Percentiles rank a stretch among this genome's conserved stretches.
These are phyloP conservation scores for Zygosaccharomyces sapae DNA, from an alignment of 1,139 yeast species.

Conservation along the genomic window DNA sequence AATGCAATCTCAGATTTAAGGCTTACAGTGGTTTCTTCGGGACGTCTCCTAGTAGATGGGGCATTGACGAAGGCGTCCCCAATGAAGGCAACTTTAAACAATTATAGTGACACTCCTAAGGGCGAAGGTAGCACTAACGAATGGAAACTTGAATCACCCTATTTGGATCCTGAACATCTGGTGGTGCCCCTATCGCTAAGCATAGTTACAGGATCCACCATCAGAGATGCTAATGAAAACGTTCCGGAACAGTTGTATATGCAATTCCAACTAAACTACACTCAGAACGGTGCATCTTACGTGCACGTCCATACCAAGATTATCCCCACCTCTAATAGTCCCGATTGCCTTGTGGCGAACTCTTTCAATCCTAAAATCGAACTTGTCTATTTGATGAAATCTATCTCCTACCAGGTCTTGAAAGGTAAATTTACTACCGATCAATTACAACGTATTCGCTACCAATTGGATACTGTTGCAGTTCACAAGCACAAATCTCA, in stretches of 20 bases:
- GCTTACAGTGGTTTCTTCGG: conserved; percentile 6
- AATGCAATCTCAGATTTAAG: conserved; percentile 8
- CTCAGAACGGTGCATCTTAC: conserved; percentile 2
- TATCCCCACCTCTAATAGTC: conserved; percentile 12
- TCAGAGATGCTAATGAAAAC: conserved; percentile 11
- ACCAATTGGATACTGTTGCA: conserved; percentile 11
- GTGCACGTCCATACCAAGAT: conserved; percentile 11
- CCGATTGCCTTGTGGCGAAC: conserved; percentile 1
- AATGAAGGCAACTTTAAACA: background rate
- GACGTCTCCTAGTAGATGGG: conserved; percentile 15
- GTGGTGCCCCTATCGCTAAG: conserved; percentile 13
- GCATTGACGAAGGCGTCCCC: conserved; percentile 6
- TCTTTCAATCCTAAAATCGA: conserved; percentile 10
- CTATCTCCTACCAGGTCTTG: conserved; percentile 11
- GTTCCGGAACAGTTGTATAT: conserved; percentile 12
- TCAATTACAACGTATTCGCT: conserved; percentile 9
- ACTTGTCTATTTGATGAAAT: conserved; percentile 15
- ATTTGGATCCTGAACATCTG: conserved; percentile 5
- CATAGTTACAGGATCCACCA: conserved; percentile 12
- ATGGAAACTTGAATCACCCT: conserved; percentile 9
- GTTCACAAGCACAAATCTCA: conserved; percentile 5
- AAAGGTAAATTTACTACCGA: conserved; percentile 5
- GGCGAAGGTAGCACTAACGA: conserved; percentile 15
- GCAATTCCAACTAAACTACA: conserved; percentile 15
- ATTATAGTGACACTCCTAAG: conserved; percentile 16